Evolutionary conservation across 2,329 filamentous ascomycete species (phyloP).

Genomic region (Phaeosphaeria sp.): DNA sequence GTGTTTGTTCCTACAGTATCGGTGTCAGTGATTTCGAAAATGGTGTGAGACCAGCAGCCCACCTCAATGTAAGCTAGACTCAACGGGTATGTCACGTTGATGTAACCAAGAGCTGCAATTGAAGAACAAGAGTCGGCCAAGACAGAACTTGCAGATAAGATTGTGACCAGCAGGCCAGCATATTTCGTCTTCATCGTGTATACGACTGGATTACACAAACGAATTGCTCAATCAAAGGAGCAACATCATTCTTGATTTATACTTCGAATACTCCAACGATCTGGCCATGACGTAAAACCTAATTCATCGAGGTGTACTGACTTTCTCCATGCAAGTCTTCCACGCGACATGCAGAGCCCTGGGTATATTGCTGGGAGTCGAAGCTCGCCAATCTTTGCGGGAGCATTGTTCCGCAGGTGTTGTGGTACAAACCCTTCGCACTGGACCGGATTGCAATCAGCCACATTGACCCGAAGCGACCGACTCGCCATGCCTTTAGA

Average conservation of each 20-base stretch:
- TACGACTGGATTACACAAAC: not conserved
- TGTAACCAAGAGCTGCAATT: constrained; percentile 28
- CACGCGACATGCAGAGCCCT: not conserved
- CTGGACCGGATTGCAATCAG: not conserved
- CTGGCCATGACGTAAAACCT: constrained; percentile 11
- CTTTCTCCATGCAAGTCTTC: not conserved
- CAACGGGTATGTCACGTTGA: constrained; percentile 26
- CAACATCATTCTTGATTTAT: not conserved
- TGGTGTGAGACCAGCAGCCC: not conserved
- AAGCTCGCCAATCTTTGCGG: not conserved
- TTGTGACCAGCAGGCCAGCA: not conserved
- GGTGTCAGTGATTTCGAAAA: not conserved
- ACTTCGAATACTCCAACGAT: not conserved
- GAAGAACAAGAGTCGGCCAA: constrained; percentile 28
- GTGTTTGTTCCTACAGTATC: constrained; percentile 24
- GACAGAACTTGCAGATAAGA: constrained; percentile 8
- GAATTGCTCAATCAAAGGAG: not conserved
- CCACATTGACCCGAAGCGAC: not conserved
- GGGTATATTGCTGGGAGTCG: not conserved
- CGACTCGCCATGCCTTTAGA: not conserved
- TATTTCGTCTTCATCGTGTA: not conserved
- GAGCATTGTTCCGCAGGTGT: not conserved
- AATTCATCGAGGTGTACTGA: not conserved
- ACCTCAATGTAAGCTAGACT: constrained; percentile 28
- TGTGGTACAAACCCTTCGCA: not conserved